Evolutionary conservation across 2,329 filamentous ascomycete genomes (phyloP).

Genomic region (Cryphonectria radicalis): DNA sequence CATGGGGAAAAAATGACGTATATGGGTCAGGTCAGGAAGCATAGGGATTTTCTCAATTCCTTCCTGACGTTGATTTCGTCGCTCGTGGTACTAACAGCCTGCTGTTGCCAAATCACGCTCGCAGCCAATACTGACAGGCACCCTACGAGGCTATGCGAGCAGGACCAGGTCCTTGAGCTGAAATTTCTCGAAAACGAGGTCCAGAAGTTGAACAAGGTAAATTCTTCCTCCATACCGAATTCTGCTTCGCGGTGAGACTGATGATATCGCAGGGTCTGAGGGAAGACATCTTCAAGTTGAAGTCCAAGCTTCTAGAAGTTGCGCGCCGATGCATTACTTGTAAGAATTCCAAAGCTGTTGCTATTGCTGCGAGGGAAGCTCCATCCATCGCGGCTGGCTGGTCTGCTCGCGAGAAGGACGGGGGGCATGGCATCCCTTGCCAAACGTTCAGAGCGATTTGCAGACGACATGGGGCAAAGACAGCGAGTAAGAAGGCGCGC

Average conservation of each 20-base stretch:
- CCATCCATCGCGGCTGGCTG: not conserved
- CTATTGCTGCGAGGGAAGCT: not conserved
- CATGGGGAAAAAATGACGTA: conserved; percentile 62
- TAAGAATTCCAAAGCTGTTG: not conserved
- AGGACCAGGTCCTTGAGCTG: conserved; percentile 13
- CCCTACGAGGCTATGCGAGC: not conserved
- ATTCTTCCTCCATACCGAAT: not conserved
- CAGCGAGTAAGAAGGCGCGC: not conserved
- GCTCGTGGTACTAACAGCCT: conserved; percentile 1
- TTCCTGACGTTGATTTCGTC: conserved; percentile 56
- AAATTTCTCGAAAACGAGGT: not conserved
- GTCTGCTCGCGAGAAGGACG: not conserved
- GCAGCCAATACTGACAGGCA: not conserved
- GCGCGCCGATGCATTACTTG: not conserved
- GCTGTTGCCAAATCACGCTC: not conserved
- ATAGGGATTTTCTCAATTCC: conserved; percentile 55
- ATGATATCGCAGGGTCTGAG: not conserved
- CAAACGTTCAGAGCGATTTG: conserved; percentile 13
- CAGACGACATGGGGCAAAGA: not conserved
- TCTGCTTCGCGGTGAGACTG: not conserved
- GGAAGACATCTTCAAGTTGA: not conserved
- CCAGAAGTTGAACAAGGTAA: not conserved
- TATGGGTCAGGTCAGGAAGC: conserved; percentile 41
- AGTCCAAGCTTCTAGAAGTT: accelerated
- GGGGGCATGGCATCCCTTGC: not conserved